Evolutionary conservation across 176 grass and related monocot genomes (phyloP).

Genomic region (Paspalum notatum): DNA sequence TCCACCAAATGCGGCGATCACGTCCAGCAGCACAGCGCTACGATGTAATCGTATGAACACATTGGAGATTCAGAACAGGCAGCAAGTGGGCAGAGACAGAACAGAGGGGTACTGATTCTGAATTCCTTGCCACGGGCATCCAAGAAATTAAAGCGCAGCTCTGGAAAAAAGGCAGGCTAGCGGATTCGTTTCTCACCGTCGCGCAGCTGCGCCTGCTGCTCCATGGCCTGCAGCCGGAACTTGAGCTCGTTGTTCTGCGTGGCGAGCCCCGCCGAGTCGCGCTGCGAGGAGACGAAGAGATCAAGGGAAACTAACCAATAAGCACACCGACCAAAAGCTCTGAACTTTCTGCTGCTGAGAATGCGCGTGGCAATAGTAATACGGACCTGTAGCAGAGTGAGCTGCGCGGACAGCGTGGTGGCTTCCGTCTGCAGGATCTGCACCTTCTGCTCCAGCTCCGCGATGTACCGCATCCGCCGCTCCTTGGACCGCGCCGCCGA

Average conservation of each 20-base stretch:
- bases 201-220: constrained; percentile 88
- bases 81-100: background rate
- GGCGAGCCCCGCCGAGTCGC: constrained; percentile 59
- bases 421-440: constrained; percentile 88
- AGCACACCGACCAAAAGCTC: background rate
- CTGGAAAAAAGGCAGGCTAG: background rate
- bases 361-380: too few species aligned
- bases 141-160: background rate
- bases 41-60: background rate
- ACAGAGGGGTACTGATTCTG: background rate
- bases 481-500: constrained; percentile 98
- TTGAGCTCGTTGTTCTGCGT: constrained; percentile 91
- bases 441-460: constrained; percentile 95
- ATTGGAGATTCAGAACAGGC: background rate
- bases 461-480: constrained; percentile 84
- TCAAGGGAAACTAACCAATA: background rate
- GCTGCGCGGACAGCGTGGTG: constrained; percentile 81
- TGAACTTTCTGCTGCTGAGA: background rate
- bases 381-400: constrained; percentile 76
- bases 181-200: constrained; percentile 64
- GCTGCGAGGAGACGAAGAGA: constrained; percentile 42
- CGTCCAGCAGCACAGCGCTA: background rate
- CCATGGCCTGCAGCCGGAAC: constrained; percentile 96
- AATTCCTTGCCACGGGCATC: background rate
- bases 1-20: constrained; percentile 26